Evolutionary conservation across 257 asterid genomes (phyloP), one percentile per base, ranked within the genome.

Genomic region (Solanum paucissectum): DNA sequence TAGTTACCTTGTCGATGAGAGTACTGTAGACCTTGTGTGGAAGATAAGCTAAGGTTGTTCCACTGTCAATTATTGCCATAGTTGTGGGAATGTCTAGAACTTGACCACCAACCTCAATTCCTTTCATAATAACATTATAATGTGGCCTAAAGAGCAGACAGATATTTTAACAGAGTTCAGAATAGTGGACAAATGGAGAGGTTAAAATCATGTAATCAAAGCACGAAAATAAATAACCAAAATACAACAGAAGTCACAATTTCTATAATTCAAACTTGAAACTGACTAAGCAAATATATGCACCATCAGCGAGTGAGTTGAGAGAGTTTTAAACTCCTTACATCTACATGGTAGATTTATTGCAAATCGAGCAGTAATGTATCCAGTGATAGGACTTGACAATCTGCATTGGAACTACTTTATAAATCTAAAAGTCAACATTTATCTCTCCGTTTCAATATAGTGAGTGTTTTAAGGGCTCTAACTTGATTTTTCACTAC

Each of bases 21-120:
- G 93, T 93, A 46, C 73, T 85, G 91, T 95, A 94, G 86, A 95
- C 91, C 27, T 83, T 88, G 83, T 94, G 87, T 20, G 99, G 98
- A 88, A 96, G 97, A 95, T 95, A 95, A 14, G 98, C 99, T 94
- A 96, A 91, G 46, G 99, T 95, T 42, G 99, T 94, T 75, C 99
- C 99, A 87, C 99, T 96, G 88, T 96, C 99, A 49, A 96, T 93
- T 84, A 96, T 93, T 85, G 98, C 91, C 87, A 94, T 94, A 87
- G 91, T 93, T n/a, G 92, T 91, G 13, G 96, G 92, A 87, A 92
- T 94, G 90, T 92, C 91, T 64, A 96, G 89, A 88, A 89, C 90
- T 27, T 91, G 89, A 89, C 98, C 98, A 55, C 95, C 99, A 60
- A 96, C 98, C 88, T 95, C 99, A 87, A 95, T 88, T 66, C 94